A percentile compares a stretch with the other conserved stretches of the same genome.
Evolutionary conservation across 768 basidiomycete genomes (phyloP).

Genomic region (Phaeotremella fagi): DNA sequence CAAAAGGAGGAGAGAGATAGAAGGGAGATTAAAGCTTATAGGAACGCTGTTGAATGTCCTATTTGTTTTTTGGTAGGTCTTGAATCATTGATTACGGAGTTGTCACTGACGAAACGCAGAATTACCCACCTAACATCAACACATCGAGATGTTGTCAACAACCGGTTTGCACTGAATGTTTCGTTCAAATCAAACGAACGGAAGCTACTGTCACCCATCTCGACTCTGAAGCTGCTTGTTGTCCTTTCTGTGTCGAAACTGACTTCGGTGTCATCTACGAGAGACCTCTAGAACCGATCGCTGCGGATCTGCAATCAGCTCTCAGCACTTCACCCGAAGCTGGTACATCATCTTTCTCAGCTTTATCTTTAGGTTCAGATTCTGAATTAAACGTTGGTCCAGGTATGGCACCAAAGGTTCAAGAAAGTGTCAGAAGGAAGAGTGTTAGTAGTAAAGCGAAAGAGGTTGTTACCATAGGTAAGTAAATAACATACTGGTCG

Average conservation of each 20-base stretch:
- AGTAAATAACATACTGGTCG: too few relatives aligned
- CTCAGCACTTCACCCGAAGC: conserved; percentile 29
- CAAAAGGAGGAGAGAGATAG: conserved; percentile 33
- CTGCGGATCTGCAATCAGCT: conserved; percentile 24
- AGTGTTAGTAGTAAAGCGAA: conserved; percentile 79
- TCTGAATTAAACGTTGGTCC: conserved; percentile 30
- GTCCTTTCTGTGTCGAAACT: conserved; percentile 95
- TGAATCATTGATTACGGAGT: too few relatives aligned
- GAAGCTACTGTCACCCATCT: conserved; percentile 93
- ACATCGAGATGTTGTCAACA: conserved; percentile 97
- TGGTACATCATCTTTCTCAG: conserved; percentile 25
- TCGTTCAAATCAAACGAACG: conserved; percentile 94
- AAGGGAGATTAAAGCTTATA: conserved; percentile 75
- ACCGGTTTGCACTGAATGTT: conserved; percentile 97
- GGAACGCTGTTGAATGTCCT: conserved; percentile 86
- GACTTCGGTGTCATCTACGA: conserved; percentile 91
- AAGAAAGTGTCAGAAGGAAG: conserved; percentile 57
- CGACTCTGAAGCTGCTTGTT: conserved; percentile 92
- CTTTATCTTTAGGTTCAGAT: conserved; percentile 25
- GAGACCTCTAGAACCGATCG: conserved; percentile 53
- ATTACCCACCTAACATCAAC: conserved; percentile 96
- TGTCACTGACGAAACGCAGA: too few relatives aligned
- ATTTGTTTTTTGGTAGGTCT: conserved; percentile 88
- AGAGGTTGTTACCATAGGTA: conserved; percentile 87
- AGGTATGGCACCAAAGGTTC: conserved; percentile 38